Evolutionary conservation across 345 rosid genomes (phyloP).

Genomic region (Zanthoxylum bungeanum): DNA sequence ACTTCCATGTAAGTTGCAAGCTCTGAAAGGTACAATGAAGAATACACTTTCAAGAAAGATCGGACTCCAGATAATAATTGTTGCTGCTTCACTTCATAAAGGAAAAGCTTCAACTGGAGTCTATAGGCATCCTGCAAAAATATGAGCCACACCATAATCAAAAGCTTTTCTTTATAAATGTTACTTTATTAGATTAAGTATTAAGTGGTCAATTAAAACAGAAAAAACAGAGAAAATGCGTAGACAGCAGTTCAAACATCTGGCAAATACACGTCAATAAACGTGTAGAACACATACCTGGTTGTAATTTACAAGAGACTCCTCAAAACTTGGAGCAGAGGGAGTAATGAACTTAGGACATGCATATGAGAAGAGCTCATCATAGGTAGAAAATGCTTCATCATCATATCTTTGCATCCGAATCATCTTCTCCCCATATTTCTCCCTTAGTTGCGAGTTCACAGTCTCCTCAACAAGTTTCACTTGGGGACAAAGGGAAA

Average conservation of each 20-base stretch:
- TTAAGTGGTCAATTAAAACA: background rate
- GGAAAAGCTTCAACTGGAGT: slow-evolving; percentile 90
- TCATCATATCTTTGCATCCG: slow-evolving; percentile 93
- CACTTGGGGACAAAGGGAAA: slow-evolving; percentile 89
- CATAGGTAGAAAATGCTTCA: slow-evolving; percentile 76
- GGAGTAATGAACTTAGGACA: slow-evolving; percentile 99
- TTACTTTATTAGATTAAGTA: background rate
- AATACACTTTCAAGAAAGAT: slow-evolving; percentile 84
- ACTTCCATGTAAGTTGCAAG: slow-evolving; percentile 94
- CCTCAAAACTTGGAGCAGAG: slow-evolving; percentile 88
- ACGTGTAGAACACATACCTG: slow-evolving; percentile 45
- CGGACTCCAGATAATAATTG: slow-evolving; percentile 77
- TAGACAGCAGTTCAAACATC: background rate
- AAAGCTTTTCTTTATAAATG: background rate
- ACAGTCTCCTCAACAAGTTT: slow-evolving; percentile 94
- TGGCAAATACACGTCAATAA: background rate
- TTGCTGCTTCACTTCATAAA: slow-evolving; percentile 94
- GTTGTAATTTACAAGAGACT: slow-evolving; percentile 92
- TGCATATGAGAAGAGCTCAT: slow-evolving; percentile 98
- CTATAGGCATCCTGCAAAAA: slow-evolving; percentile 82
- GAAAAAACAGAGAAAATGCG: background rate
- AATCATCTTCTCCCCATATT: slow-evolving; percentile 96
- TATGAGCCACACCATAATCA: background rate
- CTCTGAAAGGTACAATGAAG: slow-evolving; percentile 78
- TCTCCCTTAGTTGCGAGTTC: slow-evolving; percentile 79